Percentiles rank a stretch among this genome's conserved stretches.
Conservation (phyloP, 2,329 filamentous ascomycete species). For the Colletotrichum higginsianum region DNA sequence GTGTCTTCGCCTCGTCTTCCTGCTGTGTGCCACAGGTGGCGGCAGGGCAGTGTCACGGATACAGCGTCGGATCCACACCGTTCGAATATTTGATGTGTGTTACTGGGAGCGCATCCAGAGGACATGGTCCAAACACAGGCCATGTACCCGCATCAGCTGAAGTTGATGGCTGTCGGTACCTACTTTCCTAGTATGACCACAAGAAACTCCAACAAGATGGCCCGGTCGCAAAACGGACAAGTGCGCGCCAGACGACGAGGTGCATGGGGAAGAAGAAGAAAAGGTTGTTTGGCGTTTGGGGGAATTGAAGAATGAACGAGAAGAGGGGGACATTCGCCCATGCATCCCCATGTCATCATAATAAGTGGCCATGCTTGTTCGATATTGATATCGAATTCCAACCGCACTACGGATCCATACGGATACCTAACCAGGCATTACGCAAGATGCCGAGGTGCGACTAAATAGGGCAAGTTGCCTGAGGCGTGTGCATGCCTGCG, state of each 20-base stretch:
- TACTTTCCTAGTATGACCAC: background rate
- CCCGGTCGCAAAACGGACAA: background rate
- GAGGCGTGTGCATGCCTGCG: background rate
- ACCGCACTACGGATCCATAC: background rate
- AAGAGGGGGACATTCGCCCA: slow-evolving; percentile 2
- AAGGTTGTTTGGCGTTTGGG: background rate
- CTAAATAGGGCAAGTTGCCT: slow-evolving; percentile 30
- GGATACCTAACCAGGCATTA: too few relatives aligned
- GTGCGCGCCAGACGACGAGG: background rate
- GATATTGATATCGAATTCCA: slow-evolving; percentile 36
- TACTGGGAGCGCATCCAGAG: background rate
- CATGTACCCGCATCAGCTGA: slow-evolving; percentile 8
- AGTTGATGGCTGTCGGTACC: background rate
- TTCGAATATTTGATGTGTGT: background rate
- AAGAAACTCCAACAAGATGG: background rate
- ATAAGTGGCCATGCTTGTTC: slow-evolving; percentile 31
- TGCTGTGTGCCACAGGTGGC: background rate
- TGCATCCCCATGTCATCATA: slow-evolving; percentile 28
- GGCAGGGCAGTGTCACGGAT: slow-evolving; percentile 40
- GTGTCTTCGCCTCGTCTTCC: slow-evolving; percentile 31
- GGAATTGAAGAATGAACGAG: background rate
- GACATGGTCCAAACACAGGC: background rate
- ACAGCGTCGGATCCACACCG: slow-evolving; percentile 32
- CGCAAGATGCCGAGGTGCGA: slow-evolving; percentile 13
- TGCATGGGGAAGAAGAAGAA: background rate